Base-by-base conservation (phyloP, 2,329 filamentous ascomycete genomes). In the Cytospora piceicola region DNA sequence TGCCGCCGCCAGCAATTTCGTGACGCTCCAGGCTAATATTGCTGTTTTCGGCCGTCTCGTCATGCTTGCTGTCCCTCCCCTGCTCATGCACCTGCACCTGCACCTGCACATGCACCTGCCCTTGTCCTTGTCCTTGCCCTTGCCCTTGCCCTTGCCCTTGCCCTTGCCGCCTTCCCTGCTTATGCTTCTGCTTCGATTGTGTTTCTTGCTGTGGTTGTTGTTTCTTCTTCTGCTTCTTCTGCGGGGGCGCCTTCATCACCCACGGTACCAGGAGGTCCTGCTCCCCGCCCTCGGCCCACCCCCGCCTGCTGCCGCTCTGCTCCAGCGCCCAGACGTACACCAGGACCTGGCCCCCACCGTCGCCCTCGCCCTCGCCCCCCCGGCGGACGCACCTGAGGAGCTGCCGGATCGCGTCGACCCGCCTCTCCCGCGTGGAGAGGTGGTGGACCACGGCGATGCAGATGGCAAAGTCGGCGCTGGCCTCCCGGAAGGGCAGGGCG, bases 191-290 rank as follows among this genome's bases (percentile, higher is more conserved):
- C 22, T 66, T 20, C 22, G 53, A 12, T 34, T 66, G 51, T 34
- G 66, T 58, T 70, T 70, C 53, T 61, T 69, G 58, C 69, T 30
- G 42, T 59, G 39, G 55, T 59, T 30, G 1, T 34, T 66, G 69
- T 53, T 64, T 58, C n/a, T 65, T 65, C 54, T 64, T 68, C 66
- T 69, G 65, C 22, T 66, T 57, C 61, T 66, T 63, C 69, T 77
- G 74, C 61, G 77, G 77, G 62, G 74, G 73, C 57, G 69, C 72
- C 73, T 79, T 80, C 75, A 94, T 86, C 29, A 98, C 93, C 95
- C 95, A 99, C 17, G 95, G 94, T 57, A 99, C 95, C 80, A 98
- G 90, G 68, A 95, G 88, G 79, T 99, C 95, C 81, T 98, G 94
- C 70, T 90, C 85, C 68, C 90, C 87, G 24, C 88, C 88, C 75